These are phyloP conservation scores for Nigrospora oryzae DNA, from an alignment of 2,329 filamentous ascomycete genomes.

Conservation along the genomic window DNA sequence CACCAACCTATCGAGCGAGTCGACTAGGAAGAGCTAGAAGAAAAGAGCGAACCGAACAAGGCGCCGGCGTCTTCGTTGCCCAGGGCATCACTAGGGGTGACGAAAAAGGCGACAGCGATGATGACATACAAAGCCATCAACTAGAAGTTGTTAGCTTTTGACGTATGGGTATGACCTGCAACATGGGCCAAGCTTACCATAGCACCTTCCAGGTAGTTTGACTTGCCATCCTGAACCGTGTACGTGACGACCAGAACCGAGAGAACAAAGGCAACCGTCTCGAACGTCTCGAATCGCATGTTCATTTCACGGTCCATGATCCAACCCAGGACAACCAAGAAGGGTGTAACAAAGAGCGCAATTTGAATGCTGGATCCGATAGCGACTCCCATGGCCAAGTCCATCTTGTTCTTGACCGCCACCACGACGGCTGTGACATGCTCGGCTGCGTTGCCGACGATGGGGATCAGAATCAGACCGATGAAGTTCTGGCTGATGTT, in stretches of 20 bases:
- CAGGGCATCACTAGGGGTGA: constrained; percentile 40
- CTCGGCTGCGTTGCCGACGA: constrained; percentile 73
- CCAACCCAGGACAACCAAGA: constrained; percentile 75
- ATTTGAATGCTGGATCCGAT: constrained; percentile 80
- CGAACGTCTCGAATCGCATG: constrained; percentile 72
- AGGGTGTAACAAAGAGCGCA: constrained; percentile 71
- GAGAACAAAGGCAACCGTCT: constrained; percentile 70
- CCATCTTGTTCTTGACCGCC: constrained; percentile 70
- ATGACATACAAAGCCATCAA: constrained; percentile 46
- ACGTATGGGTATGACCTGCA: neutral
- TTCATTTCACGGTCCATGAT: constrained; percentile 65
- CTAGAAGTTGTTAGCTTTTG: constrained; percentile 9
- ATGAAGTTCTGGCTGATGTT: constrained; percentile 76
- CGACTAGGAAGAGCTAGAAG: too few species aligned
- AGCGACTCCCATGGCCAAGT: constrained; percentile 69
- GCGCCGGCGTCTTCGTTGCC: constrained; percentile 21
- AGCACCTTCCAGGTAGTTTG: constrained; percentile 75
- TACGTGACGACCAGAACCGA: constrained; percentile 69
- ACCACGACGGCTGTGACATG: constrained; percentile 77
- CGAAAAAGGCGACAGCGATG: constrained; percentile 53
- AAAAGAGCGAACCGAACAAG: too few species aligned
- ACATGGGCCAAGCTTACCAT: constrained; percentile 40
- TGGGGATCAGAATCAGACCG: constrained; percentile 69
- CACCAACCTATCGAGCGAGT: too few species aligned
- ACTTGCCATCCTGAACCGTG: constrained; percentile 73